A percentile compares a stretch with the other conserved stretches of the same genome.
Conservation (phyloP, 2,329 filamentous ascomycete species). For the Penicillium decumbens region DNA sequence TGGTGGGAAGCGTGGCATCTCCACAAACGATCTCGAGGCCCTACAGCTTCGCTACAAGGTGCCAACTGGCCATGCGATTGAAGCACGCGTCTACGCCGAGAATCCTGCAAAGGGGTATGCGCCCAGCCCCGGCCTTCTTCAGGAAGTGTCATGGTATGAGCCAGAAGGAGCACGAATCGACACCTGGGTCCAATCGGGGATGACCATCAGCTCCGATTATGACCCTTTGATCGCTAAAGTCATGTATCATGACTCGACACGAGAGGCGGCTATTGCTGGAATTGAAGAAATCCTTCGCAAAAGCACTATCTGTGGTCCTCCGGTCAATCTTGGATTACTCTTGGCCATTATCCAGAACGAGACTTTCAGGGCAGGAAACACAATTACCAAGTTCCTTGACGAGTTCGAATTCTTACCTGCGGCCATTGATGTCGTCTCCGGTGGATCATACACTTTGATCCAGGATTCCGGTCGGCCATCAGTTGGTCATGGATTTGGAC, state of each 20-base stretch:
- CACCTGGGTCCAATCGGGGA: constrained; percentile 55
- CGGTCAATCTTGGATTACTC: constrained; percentile 54
- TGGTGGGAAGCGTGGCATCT: not conserved
- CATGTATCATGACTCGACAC: constrained; percentile 48
- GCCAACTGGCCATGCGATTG: constrained; percentile 39
- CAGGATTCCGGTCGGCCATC: constrained; percentile 57
- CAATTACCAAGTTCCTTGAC: constrained; percentile 55
- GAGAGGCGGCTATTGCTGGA: no score
- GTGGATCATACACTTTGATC: constrained; percentile 55
- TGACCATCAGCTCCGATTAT: constrained; percentile 38
- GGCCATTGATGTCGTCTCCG: constrained; percentile 54
- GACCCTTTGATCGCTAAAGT: constrained; percentile 56
- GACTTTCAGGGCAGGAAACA: constrained; percentile 40
- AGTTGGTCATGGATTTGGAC: constrained; percentile 56
- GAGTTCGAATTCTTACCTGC: constrained; percentile 45
- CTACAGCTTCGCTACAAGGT: no score
- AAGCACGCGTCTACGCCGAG: constrained; percentile 54
- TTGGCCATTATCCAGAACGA: constrained; percentile 25
- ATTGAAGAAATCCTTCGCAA: no score
- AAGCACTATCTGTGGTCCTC: constrained; percentile 47
- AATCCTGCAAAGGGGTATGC: constrained; percentile 57
- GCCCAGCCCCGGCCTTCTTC: constrained; percentile 57
- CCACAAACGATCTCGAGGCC: no score
- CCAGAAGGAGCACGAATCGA: constrained; percentile 47
- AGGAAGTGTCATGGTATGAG: constrained; percentile 54